Percentiles rank a stretch among this genome's conserved stretches.
phyloP scores from a whole-genome alignment of 139 green algal genomes.

The Micractinium sp. region DNA sequence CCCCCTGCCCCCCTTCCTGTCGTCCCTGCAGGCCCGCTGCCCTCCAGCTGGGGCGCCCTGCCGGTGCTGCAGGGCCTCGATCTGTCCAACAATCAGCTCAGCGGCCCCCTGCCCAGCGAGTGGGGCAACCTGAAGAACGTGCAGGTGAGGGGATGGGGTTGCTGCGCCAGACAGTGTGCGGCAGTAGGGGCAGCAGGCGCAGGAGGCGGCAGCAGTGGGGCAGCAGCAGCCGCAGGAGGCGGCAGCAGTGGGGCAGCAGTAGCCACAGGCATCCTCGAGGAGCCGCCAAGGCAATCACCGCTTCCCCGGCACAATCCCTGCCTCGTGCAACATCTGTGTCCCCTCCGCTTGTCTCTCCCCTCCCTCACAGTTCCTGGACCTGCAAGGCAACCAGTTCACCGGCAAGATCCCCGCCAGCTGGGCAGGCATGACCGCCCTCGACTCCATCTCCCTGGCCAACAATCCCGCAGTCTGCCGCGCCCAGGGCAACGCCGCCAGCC shows the following conservation, averaged over 20 bases:
- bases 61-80: slow-evolving; percentile 42
- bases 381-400: slow-evolving; percentile 37
- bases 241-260: no score
- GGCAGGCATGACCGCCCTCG: slow-evolving; percentile 30
- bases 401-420: slow-evolving; percentile 40
- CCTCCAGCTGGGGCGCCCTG: slow-evolving; percentile 33
- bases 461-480: slow-evolving; percentile 40
- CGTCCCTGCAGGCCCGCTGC: slow-evolving; percentile 26
- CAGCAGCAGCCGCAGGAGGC: no score
- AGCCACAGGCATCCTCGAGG: no score
- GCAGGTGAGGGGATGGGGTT: neutral
- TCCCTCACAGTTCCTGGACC: slow-evolving; percentile 22
- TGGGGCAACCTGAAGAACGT: slow-evolving; percentile 44
- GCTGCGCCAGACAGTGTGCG: no score
- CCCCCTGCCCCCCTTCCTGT: neutral
- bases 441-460: slow-evolving; percentile 32
- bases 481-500: neutral
- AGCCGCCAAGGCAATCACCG: no score
- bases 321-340: neutral
- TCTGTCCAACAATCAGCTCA: slow-evolving; percentile 39
- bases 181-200: no score
- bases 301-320: neutral
- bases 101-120: slow-evolving; percentile 29
- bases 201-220: no score
- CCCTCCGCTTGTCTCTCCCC: neutral